Evolutionary conservation across 495 filamentous ascomycete genomes (phyloP).

Genomic region (Penicillium subrubescens): DNA sequence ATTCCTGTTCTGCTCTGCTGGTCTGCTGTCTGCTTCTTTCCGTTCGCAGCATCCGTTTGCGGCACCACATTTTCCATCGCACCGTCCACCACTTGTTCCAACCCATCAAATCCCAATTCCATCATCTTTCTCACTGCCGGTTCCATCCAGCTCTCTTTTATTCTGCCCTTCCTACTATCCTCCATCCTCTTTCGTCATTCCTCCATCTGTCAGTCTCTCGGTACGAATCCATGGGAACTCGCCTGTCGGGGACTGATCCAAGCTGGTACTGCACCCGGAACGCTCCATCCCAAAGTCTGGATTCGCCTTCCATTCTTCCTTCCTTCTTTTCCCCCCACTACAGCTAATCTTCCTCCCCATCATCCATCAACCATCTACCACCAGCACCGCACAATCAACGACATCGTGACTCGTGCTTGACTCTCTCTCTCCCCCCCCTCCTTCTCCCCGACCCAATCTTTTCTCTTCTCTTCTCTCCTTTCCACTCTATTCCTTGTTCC

Average conservation of each 20-base stretch:
- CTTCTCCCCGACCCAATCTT: conserved; percentile 22
- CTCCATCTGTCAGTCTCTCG: background rate
- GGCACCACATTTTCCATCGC: background rate
- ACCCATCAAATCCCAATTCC: background rate
- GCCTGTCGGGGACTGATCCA: conserved; percentile 24
- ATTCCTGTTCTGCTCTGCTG: background rate
- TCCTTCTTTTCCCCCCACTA: conserved; percentile 7
- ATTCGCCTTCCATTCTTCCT: conserved; percentile 12
- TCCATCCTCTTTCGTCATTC: conserved; percentile 6
- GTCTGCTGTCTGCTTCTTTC: background rate
- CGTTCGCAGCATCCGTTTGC: conserved; percentile 9
- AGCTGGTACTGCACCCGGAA: conserved; percentile 14
- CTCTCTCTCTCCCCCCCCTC: conserved; percentile 9
- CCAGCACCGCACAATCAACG: conserved; percentile 18
- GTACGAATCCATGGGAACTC: conserved; percentile 26
- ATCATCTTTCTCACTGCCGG: background rate
- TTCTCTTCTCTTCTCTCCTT: conserved; percentile 14
- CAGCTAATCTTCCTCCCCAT: conserved; percentile 8
- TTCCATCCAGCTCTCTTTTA: background rate
- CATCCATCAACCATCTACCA: conserved; percentile 15
- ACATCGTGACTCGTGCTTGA: conserved; percentile 29
- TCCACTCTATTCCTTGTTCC: conserved; percentile 9
- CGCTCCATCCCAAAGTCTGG: conserved; percentile 11
- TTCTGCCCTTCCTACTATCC: background rate
- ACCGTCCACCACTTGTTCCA: background rate